A percentile compares a stretch with the other conserved stretches of the same genome.
Evolutionary conservation across 2,329 filamentous ascomycete species (phyloP).

Genomic region (Calonectria multiphialidica): DNA sequence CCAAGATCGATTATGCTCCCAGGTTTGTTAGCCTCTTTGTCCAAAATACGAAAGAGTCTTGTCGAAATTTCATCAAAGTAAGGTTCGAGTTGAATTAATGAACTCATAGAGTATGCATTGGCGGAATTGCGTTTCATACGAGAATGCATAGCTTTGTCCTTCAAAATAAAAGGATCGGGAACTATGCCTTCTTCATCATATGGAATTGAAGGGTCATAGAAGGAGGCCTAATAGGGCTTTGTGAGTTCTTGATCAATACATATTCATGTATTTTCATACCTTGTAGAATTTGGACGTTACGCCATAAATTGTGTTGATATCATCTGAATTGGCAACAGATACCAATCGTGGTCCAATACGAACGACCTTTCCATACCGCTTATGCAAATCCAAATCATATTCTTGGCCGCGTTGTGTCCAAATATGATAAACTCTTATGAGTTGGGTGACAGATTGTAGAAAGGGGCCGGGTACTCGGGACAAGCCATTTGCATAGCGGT

Average conservation of each 20-base stretch:
- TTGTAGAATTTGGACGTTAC: constrained; percentile 7
- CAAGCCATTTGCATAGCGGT: not conserved
- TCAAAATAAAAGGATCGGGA: constrained; percentile 4
- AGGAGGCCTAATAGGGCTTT: not conserved
- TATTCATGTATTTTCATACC: not conserved
- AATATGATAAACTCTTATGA: not conserved
- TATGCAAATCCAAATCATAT: not conserved
- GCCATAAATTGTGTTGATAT: constrained; percentile 5
- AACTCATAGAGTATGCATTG: not conserved
- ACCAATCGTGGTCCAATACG: not conserved
- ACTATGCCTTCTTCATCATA: constrained; percentile 7
- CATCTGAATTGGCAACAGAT: not conserved
- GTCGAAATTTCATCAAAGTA: not conserved
- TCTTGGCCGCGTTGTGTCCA: not conserved
- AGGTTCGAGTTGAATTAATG: not conserved
- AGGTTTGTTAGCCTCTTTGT: not conserved
- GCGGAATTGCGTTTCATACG: constrained; percentile 4
- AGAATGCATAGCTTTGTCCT: not conserved
- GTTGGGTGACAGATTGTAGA: not conserved
- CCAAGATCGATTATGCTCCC: not conserved
- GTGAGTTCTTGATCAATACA: not conserved
- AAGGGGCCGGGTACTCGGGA: not conserved
- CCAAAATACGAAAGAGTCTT: not conserved
- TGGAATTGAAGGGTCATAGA: not conserved
- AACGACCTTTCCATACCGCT: not conserved